Conservation (phyloP, 2,329 filamentous ascomycete genomes). For the Epicoccum nigrum region DNA sequence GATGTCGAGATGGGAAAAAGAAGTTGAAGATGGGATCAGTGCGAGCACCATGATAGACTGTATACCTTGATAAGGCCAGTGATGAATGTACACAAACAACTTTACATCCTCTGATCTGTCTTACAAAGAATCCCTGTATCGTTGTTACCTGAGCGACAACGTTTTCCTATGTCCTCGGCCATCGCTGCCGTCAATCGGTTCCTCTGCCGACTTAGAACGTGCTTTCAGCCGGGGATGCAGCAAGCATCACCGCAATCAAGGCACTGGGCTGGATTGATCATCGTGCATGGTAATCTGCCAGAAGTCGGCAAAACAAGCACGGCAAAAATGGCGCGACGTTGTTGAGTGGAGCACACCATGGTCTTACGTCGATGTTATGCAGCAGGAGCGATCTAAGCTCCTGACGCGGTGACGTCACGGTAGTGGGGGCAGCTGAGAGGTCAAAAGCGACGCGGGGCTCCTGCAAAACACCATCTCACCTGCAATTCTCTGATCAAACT, state of each 20-base stretch:
- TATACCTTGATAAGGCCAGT: neutral
- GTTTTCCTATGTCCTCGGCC: neutral
- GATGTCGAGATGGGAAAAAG: conserved; percentile 76
- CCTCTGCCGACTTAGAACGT: neutral
- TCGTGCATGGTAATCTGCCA: conserved; percentile 11
- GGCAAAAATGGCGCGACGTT: conserved; percentile 13
- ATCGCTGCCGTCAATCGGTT: neutral
- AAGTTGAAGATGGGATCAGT: conserved; percentile 53
- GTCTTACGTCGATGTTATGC: conserved; percentile 15
- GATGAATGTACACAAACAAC: neutral
- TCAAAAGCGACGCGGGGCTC: conserved; percentile 18
- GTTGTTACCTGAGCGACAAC: neutral
- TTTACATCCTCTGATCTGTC: neutral
- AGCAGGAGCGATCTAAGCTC: conserved; percentile 5
- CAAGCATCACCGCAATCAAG: neutral
- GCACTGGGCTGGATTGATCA: conserved; percentile 4
- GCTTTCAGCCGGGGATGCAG: conserved; percentile 1
- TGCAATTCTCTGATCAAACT: conserved; percentile 3
- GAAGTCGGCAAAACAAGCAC: conserved; percentile 9
- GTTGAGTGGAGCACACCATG: conserved; percentile 10
- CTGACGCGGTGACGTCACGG: conserved; percentile 11
- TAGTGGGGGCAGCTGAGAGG: neutral
- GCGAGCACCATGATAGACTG: neutral
- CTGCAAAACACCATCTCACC: conserved; percentile 2
- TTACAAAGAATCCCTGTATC: neutral